Evolutionary conservation across 345 rosid genomes (phyloP).

Genomic region (Conringia planisiliqua): DNA sequence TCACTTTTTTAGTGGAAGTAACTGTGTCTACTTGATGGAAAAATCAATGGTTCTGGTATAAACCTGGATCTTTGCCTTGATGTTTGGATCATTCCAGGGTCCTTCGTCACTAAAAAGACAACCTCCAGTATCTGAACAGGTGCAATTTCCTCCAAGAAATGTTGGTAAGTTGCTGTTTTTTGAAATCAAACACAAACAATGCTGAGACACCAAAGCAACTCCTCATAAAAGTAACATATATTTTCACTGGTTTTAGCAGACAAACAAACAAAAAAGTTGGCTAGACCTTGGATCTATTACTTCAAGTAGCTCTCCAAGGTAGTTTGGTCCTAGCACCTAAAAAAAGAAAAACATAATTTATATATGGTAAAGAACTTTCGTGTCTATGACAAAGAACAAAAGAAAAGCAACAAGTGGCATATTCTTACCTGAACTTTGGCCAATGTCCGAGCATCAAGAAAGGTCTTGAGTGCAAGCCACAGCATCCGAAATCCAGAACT

Average conservation of each 20-base stretch:
- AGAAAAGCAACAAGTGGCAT: conserved; percentile 4
- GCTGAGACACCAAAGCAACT: not conserved
- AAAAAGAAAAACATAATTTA: conserved; percentile 16
- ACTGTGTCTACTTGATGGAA: not conserved
- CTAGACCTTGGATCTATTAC: conserved; percentile 69
- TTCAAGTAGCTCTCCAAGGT: conserved; percentile 64
- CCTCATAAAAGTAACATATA: not conserved
- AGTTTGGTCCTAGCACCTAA: conserved; percentile 81
- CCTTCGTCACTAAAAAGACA: conserved; percentile 81
- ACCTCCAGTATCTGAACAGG: conserved; percentile 71
- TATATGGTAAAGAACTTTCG: not conserved
- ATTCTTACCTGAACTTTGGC: conserved; percentile 70
- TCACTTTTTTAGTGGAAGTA: not conserved
- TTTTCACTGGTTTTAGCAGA: not conserved
- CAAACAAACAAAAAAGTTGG: not conserved
- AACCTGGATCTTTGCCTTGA: conserved; percentile 44
- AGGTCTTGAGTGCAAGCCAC: conserved; percentile 92
- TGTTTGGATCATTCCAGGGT: conserved; percentile 82
- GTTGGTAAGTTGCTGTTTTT: conserved; percentile 82
- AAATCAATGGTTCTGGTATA: not conserved
- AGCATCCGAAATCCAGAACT: conserved; percentile 86
- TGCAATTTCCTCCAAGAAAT: conserved; percentile 89
- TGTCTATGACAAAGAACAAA: not conserved
- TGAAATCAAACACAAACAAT: not conserved
- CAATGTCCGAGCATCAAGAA: conserved; percentile 79